These are phyloP conservation scores for Entomortierella parvispora DNA, from an alignment of 192 early-diverging fungal species.

Conservation along the genomic window DNA sequence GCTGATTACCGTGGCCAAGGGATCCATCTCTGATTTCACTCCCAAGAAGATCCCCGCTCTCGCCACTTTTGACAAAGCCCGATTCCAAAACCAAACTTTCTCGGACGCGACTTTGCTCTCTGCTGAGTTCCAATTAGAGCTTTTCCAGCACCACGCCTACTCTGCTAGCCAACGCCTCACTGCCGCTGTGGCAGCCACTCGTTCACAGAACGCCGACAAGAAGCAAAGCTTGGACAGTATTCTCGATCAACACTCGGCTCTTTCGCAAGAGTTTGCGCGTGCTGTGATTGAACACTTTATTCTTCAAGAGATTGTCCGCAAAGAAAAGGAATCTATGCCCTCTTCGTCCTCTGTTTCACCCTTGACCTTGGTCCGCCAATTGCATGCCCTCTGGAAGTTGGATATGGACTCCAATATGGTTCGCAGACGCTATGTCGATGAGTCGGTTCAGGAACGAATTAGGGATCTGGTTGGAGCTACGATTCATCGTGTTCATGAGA, in stretches of 20 bases:
- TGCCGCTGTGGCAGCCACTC: background rate
- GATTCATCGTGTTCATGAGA: conserved; percentile 20
- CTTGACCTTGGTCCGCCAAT: conserved; percentile 1
- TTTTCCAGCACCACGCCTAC: conserved; percentile 18
- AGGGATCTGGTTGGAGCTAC: conserved; percentile 5
- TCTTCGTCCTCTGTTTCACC: background rate
- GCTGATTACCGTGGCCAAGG: conserved; percentile 18
- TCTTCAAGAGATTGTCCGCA: conserved; percentile 3
- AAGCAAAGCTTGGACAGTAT: conserved; percentile 8
- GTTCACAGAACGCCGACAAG: background rate
- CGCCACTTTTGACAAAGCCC: conserved; percentile 1
- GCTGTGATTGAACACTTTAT: conserved; percentile 19
- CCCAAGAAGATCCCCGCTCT: background rate
- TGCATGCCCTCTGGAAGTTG: conserved; percentile 21
- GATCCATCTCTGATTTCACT: conserved; percentile 3
- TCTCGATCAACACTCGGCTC: conserved; percentile 7
- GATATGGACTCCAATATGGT: conserved; percentile 14
- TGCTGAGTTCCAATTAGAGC: conserved; percentile 11
- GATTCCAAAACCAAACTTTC: conserved; percentile 1
- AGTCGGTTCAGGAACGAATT: conserved; percentile 10
- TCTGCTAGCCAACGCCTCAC: conserved; percentile 3
- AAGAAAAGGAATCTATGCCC: background rate
- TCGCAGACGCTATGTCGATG: conserved; percentile 13
- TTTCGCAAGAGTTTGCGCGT: conserved; percentile 17
- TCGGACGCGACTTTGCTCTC: conserved; percentile 14